phyloP scores from a whole-genome alignment of 1,284 basidiomycete species.

The Moesziomyces parantarcticus region DNA sequence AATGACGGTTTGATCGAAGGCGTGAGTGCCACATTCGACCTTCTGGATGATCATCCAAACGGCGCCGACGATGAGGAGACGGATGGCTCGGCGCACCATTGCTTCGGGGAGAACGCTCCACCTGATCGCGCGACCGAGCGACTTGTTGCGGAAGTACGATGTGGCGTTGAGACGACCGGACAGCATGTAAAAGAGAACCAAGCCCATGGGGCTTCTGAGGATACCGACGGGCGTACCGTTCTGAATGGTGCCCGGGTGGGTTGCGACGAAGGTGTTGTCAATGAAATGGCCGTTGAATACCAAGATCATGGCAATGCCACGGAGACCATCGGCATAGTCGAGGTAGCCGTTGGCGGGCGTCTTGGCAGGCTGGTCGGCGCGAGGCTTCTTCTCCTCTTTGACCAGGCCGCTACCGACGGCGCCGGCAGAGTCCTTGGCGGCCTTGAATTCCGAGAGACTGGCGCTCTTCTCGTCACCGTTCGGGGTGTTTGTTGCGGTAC shows the following conservation, averaged over 20 bases:
- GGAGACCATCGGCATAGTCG: conserved; percentile 69
- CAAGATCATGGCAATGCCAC: conserved; percentile 68
- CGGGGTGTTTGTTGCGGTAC: conserved; percentile 13
- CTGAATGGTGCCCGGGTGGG: conserved; percentile 65
- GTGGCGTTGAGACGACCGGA: conserved; percentile 68
- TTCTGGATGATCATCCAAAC: conserved; percentile 68
- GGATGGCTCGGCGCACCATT: conserved; percentile 68
- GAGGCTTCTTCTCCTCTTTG: conserved; percentile 25
- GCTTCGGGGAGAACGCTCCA: conserved; percentile 66
- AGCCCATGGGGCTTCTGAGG: conserved; percentile 34
- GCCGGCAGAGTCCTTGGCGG: conserved; percentile 41
- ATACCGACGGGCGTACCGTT: conserved; percentile 64
- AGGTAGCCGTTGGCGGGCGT: conserved; percentile 47
- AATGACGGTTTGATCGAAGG: conserved; percentile 61
- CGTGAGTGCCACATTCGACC: conserved; percentile 54
- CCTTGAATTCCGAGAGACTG: conserved; percentile 30
- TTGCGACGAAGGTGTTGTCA: conserved; percentile 67
- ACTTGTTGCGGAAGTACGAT: conserved; percentile 64
- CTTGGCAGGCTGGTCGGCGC: conserved; percentile 34
- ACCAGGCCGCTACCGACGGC: conserved; percentile 30
- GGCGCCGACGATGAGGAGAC: conserved; percentile 68
- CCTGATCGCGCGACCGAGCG: conserved; percentile 63
- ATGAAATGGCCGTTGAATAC: conserved; percentile 69
- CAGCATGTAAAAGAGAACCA: conserved; percentile 64
- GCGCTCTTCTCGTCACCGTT: conserved; percentile 14